These are phyloP conservation scores for Poteriospumella lacustris DNA, from an alignment of 108 stramenopile species.

Conservation along the genomic window DNA sequence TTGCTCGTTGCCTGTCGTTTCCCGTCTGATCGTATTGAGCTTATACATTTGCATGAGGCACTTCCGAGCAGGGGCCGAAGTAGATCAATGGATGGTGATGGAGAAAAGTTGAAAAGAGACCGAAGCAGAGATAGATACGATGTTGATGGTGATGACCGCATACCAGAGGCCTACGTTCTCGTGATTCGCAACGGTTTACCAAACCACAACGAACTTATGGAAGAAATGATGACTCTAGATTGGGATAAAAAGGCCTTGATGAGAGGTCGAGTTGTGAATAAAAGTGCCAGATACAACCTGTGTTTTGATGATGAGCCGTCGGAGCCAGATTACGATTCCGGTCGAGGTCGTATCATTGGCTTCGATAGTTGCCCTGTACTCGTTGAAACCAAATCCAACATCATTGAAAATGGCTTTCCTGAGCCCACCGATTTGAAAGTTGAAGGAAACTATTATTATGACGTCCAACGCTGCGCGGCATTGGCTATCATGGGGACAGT, in stretches of 20 bases:
- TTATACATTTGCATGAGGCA: background rate
- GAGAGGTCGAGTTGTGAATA: background rate
- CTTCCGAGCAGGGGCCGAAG: no score
- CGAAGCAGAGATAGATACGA: no score
- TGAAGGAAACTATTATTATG: constrained; percentile 4
- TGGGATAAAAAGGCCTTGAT: background rate
- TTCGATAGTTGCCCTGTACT: background rate
- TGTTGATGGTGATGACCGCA: background rate
- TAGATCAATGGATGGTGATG: background rate
- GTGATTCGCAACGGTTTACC: background rate
- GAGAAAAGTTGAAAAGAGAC: no score
- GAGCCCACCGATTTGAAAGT: background rate
- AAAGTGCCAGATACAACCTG: background rate
- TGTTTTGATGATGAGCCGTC: background rate
- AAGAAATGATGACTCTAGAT: background rate
- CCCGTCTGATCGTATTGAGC: background rate
- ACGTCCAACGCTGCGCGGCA: background rate
- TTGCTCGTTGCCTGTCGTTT: no score
- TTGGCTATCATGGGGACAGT: background rate
- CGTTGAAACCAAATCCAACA: no score
- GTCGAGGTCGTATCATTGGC: background rate
- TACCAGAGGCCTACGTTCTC: background rate
- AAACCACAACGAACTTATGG: background rate
- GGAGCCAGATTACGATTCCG: background rate
- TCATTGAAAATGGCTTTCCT: background rate